Base-by-base conservation (phyloP, 2,329 filamentous ascomycete species). In the Exophiala xenobiotica region DNA sequence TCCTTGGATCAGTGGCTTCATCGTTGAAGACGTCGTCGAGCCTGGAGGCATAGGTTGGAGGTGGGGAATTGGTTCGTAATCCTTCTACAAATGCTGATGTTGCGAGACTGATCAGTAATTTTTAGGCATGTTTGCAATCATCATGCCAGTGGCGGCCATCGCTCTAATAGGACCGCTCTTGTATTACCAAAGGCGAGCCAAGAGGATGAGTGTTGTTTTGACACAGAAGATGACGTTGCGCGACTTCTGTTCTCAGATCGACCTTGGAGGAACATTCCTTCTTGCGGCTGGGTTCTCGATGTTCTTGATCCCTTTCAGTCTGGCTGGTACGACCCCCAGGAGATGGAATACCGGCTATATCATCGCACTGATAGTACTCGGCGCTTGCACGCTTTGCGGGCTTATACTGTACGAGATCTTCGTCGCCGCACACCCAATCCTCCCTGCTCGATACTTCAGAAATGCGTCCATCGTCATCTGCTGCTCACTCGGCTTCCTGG, bases 381-480 rank as follows among this genome's bases (percentile, higher is more conserved):
- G 77, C 3, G 66, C 56, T 0, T 45, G 71, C 1, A 61, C 72
- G 14, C 68, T 81, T 5, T 59, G 71, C 6, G 62, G 56, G 0
- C 71, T 77, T n/a, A 70, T 74, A 6, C 66, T 71, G 3, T 81
- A 80, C 58, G 78, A 81, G 63, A 64, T 68, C 19, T 65, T 65
- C 22, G 24, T 73, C 4, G 74, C 76, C 3, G 66, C 62, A 14
- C 64, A 77, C 49, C 76, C 77, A 0, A 65, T 78, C 16, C 63
- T 78, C 8, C 75, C 76, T 0, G 62, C 70, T 2, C 67, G 64
- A 16, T 78, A 77, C 58, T 73, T 78, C 60, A 65, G 65, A 22
- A 73, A 71, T 31, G 49, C 65, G 4, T 70, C 74, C 9, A 74
- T 79, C 20, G 58, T 71, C 14, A 60, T 75, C 11, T 69, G 69